These are phyloP conservation scores for Suhomyces prunicola DNA, from an alignment of 805 yeast genomes.

Conservation along the genomic window DNA sequence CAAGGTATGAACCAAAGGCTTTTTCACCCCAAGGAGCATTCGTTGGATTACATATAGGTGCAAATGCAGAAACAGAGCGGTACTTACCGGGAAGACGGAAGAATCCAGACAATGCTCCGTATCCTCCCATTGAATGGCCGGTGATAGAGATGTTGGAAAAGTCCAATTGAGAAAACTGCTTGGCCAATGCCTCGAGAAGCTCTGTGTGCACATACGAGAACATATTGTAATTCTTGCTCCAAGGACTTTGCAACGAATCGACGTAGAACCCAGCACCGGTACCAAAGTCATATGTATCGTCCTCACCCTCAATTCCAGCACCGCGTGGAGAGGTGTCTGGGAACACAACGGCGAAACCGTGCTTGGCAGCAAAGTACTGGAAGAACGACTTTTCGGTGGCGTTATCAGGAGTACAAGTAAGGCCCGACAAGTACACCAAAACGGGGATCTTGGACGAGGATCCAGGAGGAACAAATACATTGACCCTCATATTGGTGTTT, in stretches of 20 bases:
- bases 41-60: conserved; percentile 84
- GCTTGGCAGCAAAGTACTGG: conserved; percentile 73
- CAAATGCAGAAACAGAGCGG: conserved; percentile 81
- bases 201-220: conserved; percentile 78
- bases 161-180: conserved; percentile 50
- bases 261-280: conserved; percentile 94
- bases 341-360: conserved; percentile 83
- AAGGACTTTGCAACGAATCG: conserved; percentile 75
- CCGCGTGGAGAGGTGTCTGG: conserved; percentile 98
- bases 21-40: conserved; percentile 85
- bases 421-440: conserved; percentile 76
- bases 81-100: conserved; percentile 69
- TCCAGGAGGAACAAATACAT: conserved; percentile 69
- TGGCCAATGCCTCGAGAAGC: conserved; percentile 52
- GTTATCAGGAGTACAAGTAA: conserved; percentile 91
- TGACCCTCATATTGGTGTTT: conserved; percentile 75
- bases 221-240: conserved; percentile 77
- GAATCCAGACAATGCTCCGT: conserved; percentile 74
- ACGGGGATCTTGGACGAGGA: conserved; percentile 56
- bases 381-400: conserved; percentile 91
- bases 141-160: conserved; percentile 66
- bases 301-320: conserved; percentile 70
- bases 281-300: conserved; percentile 87
- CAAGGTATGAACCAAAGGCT: conserved; percentile 77
- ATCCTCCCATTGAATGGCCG: conserved; percentile 99